Percentiles rank a stretch among this genome's conserved stretches.
phyloP scores from a whole-genome alignment of 345 rosid genomes.

The Microthlaspi erraticum region DNA sequence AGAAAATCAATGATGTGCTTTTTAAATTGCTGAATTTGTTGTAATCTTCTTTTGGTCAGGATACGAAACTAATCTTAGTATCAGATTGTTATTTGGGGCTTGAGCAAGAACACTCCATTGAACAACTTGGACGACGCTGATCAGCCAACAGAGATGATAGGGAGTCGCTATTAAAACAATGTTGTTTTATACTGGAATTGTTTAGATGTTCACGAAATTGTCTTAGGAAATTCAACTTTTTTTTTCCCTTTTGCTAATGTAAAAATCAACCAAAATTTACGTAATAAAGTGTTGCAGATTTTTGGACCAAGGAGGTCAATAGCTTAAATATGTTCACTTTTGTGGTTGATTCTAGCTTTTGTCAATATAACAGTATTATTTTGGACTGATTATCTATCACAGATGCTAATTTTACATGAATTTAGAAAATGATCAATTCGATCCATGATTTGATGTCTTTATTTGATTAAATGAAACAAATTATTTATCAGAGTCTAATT shows the following conservation, averaged over 20 bases:
- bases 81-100: constrained; percentile 95
- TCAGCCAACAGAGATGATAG: constrained; percentile 23
- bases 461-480: background rate
- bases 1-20: background rate
- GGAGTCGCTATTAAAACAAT: background rate
- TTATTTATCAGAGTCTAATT: constrained; percentile 11
- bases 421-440: background rate
- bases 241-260: background rate
- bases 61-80: constrained; percentile 67
- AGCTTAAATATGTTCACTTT: background rate
- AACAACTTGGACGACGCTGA: constrained; percentile 48
- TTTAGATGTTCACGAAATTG: background rate
- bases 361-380: background rate
- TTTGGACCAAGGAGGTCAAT: background rate
- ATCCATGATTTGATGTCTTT: constrained; percentile 7
- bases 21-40: background rate
- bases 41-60: constrained; percentile 51
- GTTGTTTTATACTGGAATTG: background rate
- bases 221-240: background rate
- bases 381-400: background rate
- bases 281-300: background rate
- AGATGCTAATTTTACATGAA: background rate
- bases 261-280: background rate
- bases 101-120: constrained; percentile 79
- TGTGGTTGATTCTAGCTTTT: background rate